phyloP scores from a whole-genome alignment of 352 stramenopile species.

The Phytopythium delawarense region DNA sequence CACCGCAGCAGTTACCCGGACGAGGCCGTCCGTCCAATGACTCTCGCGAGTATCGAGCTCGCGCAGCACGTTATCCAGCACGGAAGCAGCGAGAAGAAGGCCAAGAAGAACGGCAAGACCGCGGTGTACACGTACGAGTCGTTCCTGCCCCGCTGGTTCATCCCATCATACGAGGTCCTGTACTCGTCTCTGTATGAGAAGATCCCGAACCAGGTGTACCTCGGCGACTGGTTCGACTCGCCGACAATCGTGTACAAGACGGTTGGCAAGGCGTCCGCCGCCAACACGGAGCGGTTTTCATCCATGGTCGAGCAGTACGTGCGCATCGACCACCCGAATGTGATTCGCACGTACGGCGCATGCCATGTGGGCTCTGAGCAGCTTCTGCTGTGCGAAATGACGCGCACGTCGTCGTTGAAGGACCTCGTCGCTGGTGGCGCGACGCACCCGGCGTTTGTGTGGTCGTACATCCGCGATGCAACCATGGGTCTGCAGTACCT shows the following conservation, averaged over 20 bases:
- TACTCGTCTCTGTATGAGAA: slow-evolving; percentile 9
- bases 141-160: slow-evolving; percentile 6
- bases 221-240: slow-evolving; percentile 9
- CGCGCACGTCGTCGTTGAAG: slow-evolving; percentile 7
- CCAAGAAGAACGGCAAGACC: slow-evolving; percentile 3
- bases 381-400: slow-evolving; percentile 8
- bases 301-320: slow-evolving; percentile 4
- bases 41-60: slow-evolving; percentile 2
- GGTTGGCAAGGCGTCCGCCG: neutral
- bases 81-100: neutral
- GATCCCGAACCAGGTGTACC: slow-evolving; percentile 8
- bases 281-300: neutral
- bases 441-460: slow-evolving; percentile 9
- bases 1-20: slow-evolving; percentile 22
- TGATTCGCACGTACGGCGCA: slow-evolving; percentile 20
- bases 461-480: slow-evolving; percentile 17
- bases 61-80: neutral
- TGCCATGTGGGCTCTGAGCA: slow-evolving; percentile 17
- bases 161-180: slow-evolving; percentile 7
- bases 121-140: neutral
- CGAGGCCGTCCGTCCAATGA: slow-evolving; percentile 15
- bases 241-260: slow-evolving; percentile 9
- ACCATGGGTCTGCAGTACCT: slow-evolving; percentile 21
- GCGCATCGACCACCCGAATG: slow-evolving; percentile 21
- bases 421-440: slow-evolving; percentile 2